Conservation (phyloP, 2,329 filamentous ascomycete species). For the Aspergillus jensenii region DNA sequence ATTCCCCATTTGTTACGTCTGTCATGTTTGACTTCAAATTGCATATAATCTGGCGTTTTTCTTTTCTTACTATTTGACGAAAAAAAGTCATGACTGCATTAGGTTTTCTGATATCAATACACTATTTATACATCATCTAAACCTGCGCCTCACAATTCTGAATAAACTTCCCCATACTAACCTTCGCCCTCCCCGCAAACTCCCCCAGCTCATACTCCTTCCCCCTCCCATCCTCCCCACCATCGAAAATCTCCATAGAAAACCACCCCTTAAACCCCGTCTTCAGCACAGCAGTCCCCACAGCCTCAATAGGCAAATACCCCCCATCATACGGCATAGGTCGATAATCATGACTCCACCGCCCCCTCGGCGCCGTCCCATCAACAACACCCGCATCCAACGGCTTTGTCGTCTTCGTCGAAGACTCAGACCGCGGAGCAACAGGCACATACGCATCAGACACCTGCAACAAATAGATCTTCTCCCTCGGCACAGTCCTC, state of each 20-base stretch:
- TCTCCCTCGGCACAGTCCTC: constrained; percentile 61
- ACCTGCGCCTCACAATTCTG: constrained; percentile 31
- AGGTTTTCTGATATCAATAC: background rate
- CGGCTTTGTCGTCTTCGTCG: constrained; percentile 37
- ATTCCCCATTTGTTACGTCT: background rate
- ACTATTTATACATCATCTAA: background rate
- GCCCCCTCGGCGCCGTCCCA: constrained; percentile 56
- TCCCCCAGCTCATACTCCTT: constrained; percentile 34
- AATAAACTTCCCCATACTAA: constrained; percentile 48
- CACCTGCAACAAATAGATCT: constrained; percentile 74
- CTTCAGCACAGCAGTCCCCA: constrained; percentile 63
- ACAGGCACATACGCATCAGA: constrained; percentile 68
- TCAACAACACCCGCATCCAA: constrained; percentile 53
- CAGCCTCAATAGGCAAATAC: constrained; percentile 66
- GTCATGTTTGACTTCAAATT: background rate
- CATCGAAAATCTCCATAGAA: constrained; percentile 70
- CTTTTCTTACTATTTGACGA: background rate
- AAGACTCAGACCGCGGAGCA: constrained; percentile 6
- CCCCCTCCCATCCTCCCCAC: constrained; percentile 54
- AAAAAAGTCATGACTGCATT: constrained; percentile 6
- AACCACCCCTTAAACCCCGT: constrained; percentile 70
- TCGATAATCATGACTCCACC: constrained; percentile 71
- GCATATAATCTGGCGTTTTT: background rate
- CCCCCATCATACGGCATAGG: constrained; percentile 70
- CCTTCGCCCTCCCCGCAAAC: constrained; percentile 55